Evolutionary conservation across 2,329 filamentous ascomycete species (phyloP).

Genomic region (Aureobasidium sp.): DNA sequence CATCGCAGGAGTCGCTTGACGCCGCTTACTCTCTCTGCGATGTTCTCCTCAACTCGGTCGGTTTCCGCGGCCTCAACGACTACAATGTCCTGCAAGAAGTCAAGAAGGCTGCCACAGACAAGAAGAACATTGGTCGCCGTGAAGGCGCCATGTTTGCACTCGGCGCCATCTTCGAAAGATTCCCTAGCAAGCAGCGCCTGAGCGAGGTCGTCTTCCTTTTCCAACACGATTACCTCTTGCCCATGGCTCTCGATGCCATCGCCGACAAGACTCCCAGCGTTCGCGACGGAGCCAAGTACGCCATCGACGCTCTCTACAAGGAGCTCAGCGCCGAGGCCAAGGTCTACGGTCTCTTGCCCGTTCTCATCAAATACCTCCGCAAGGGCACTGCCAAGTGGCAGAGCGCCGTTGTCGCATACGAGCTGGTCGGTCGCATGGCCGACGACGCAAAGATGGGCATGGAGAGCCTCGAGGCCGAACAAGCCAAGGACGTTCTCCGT

Average conservation of each 20-base stretch:
- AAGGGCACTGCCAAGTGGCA: conserved; percentile 95
- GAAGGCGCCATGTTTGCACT: conserved; percentile 94
- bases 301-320: conserved; percentile 77
- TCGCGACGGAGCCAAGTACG: conserved; percentile 87
- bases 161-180: conserved; percentile 85
- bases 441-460: conserved; percentile 84
- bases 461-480: conserved; percentile 75
- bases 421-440: conserved; percentile 84
- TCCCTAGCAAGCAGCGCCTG: conserved; percentile 67
- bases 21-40: conserved; percentile 58
- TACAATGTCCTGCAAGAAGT: conserved; percentile 57
- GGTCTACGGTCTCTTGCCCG: conserved; percentile 72
- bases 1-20: conserved; percentile 50
- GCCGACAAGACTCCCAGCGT: conserved; percentile 86
- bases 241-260: conserved; percentile 70
- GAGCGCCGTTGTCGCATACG: conserved; percentile 78
- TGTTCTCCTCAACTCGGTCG: conserved; percentile 56
- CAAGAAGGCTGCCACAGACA: conserved; percentile 76
- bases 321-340: conserved; percentile 74
- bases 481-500: conserved; percentile 79
- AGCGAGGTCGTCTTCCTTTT: conserved; percentile 75
- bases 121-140: conserved; percentile 78
- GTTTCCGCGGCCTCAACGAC: conserved; percentile 52
- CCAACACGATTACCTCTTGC: conserved; percentile 68
- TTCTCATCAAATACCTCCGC: conserved; percentile 64